These are phyloP conservation scores for Pyropia haitanensis DNA, from an alignment of 23 red algal genomes.

Conservation along the genomic window DNA sequence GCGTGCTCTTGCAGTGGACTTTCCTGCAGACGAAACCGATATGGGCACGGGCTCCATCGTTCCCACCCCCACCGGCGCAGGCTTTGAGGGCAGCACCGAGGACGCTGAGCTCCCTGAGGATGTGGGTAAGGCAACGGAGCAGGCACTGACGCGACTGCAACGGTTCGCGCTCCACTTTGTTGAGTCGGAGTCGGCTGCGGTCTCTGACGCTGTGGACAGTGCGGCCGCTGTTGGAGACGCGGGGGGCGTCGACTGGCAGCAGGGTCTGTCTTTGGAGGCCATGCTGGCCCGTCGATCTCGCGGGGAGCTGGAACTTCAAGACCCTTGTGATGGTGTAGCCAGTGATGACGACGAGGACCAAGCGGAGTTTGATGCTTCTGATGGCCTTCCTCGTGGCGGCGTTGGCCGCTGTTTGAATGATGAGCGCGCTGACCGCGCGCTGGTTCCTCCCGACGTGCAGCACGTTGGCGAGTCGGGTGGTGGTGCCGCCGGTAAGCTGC, in stretches of 20 bases:
- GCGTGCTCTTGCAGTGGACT: slow-evolving; percentile 17
- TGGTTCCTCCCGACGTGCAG: too few species aligned
- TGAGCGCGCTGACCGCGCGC: too few species aligned
- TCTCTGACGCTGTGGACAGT: neutral
- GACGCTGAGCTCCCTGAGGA: too few species aligned
- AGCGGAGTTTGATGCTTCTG: too few species aligned
- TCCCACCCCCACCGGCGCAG: neutral
- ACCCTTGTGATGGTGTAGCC: too few species aligned
- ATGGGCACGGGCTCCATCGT: neutral
- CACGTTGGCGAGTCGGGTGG: too few species aligned
- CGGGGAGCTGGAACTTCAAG: too few species aligned
- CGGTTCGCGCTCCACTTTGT: slow-evolving; percentile 40
- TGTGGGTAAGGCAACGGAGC: neutral
- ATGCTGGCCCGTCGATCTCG: too few species aligned
- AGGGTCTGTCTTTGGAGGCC: neutral
- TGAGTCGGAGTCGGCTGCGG: slow-evolving; percentile 1
- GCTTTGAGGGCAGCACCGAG: neutral
- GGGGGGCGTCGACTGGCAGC: neutral
- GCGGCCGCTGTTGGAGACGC: neutral
- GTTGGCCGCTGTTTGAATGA: too few species aligned
- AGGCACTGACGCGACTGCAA: slow-evolving; percentile 30
- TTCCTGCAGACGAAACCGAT: slow-evolving; percentile 5
- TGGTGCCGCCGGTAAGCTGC: too few species aligned
- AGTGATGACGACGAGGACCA: too few species aligned
- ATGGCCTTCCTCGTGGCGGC: too few species aligned